These are phyloP conservation scores for Przewalskia tangutica DNA, from an alignment of 257 asterid genomes.

Conservation along the genomic window DNA sequence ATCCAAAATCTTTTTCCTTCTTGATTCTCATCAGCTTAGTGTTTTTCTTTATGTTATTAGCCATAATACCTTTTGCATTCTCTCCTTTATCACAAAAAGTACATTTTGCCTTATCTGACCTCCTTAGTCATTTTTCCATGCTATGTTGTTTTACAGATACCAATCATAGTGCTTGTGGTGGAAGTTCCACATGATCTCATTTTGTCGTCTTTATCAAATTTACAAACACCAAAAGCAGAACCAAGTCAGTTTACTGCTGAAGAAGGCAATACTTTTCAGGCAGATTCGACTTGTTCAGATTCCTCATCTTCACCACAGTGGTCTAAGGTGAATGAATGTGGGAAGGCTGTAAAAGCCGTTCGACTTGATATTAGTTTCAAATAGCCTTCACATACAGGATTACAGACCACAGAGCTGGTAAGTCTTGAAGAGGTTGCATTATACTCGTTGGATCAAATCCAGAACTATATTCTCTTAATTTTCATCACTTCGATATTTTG, in stretches of 20 bases:
- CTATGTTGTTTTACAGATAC: slow-evolving; percentile 48
- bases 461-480: neutral
- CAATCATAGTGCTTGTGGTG: slow-evolving; percentile 96
- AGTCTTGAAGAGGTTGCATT: slow-evolving; percentile 6
- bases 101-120: neutral
- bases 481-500: neutral
- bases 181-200: slow-evolving; percentile 85
- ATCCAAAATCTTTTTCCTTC: neutral
- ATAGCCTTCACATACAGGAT: slow-evolving; percentile 94
- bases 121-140: neutral
- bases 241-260: slow-evolving; percentile 32
- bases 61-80: neutral
- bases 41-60: neutral
- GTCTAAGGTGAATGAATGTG: slow-evolving; percentile 27
- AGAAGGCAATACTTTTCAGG: slow-evolving; percentile 35
- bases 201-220: slow-evolving; percentile 39
- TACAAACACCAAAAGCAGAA: slow-evolving; percentile 42
- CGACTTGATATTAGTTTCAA: slow-evolving; percentile 97
- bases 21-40: neutral
- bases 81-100: neutral
- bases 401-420: slow-evolving; percentile 98
- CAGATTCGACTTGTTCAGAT: slow-evolving; percentile 39
- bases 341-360: slow-evolving; percentile 61
- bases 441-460: slow-evolving; percentile 3
- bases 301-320: slow-evolving; percentile 30